Evolutionary conservation across 768 basidiomycete species (phyloP), one percentile per base, ranked within the genome.

Genomic region (Plicaturopsis crispa): DNA sequence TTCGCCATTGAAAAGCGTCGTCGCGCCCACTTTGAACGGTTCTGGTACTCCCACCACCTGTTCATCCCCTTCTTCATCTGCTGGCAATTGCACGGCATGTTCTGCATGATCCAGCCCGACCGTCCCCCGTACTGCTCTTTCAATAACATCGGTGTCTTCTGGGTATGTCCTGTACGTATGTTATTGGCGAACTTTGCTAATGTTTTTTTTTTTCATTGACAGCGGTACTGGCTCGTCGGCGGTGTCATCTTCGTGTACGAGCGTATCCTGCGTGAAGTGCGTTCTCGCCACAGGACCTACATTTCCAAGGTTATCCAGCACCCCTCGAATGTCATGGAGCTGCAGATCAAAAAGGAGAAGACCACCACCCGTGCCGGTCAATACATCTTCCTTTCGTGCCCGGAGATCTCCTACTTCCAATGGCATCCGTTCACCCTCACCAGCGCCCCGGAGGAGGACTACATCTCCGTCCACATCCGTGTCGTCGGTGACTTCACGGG

Each of bases 391-490:
- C 60, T 96, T 35, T 81, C 69, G 47, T 91, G 88, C 63, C 93
- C 92, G 6, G 86, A 90, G 60, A 69, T 97, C 33, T 89, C 84
- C 14, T 94, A 90, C 66, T 93, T 84, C 71, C 90, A 96, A 56
- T 97, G 91, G 86, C 93, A 97, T 54, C 91, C 92, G 6, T 96
- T 96, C 72, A 94, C 92, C 12, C 75, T 96, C 43, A 94, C 90
- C 41, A 87, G 85, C 48, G 90, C 93, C 0, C 93, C 92, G 1
- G 91, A 96, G 54, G 92, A 96, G 55, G 91, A 93, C 51, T 94
- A 92, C 56, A 79, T 94, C 47, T 92, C 88, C 1, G 79, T 96
- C 10, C 94, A 98, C 56, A 84, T 97, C 50, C 86, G 92, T 56
- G 72, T 87, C 28, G 84, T 73, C n/a, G 93, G 92, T 21, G 86